Evolutionary conservation across 805 yeast species (phyloP).

Genomic region (Wickerhamomyces xylosicus): DNA sequence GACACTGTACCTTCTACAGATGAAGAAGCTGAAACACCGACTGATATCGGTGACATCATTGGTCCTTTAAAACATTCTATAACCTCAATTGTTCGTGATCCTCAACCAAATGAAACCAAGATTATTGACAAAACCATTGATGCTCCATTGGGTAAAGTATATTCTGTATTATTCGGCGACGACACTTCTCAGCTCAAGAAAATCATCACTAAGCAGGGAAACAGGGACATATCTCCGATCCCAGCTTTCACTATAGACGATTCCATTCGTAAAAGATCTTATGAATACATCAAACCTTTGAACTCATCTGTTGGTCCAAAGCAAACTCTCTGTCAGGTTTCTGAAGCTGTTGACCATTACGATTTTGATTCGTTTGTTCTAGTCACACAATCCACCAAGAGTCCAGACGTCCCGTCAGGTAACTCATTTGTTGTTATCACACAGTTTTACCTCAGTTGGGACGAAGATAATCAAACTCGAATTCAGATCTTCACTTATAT

Average conservation of each 20-base stretch:
- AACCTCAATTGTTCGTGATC: slow-evolving; percentile 32
- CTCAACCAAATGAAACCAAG: slow-evolving; percentile 40
- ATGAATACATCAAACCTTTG: slow-evolving; percentile 53
- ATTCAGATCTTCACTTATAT: slow-evolving; percentile 43
- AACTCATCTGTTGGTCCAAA: slow-evolving; percentile 67
- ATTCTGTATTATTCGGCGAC: slow-evolving; percentile 50
- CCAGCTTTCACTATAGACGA: slow-evolving; percentile 26
- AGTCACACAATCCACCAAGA: slow-evolving; percentile 47
- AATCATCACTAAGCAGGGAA: slow-evolving; percentile 50
- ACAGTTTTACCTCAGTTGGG: slow-evolving; percentile 53
- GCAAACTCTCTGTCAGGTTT: slow-evolving; percentile 56
- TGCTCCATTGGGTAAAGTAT: slow-evolving; percentile 61
- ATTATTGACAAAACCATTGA: slow-evolving; percentile 41
- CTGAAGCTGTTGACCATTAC: slow-evolving; percentile 43
- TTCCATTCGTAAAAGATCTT: slow-evolving; percentile 31
- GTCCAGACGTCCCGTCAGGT: slow-evolving; percentile 84
- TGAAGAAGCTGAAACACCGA: slow-evolving; percentile 5
- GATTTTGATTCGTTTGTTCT: slow-evolving; percentile 38
- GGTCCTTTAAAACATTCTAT: slow-evolving; percentile 30
- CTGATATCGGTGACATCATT: slow-evolving; percentile 2
- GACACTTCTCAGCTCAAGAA: slow-evolving; percentile 34
- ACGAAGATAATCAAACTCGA: slow-evolving; percentile 39
- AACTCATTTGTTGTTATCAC: slow-evolving; percentile 55
- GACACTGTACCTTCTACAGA: slow-evolving; percentile 3
- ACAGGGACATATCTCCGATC: slow-evolving; percentile 44